phyloP scores from a whole-genome alignment of 257 asterid genomes.

The Buddleja alternifolia region DNA sequence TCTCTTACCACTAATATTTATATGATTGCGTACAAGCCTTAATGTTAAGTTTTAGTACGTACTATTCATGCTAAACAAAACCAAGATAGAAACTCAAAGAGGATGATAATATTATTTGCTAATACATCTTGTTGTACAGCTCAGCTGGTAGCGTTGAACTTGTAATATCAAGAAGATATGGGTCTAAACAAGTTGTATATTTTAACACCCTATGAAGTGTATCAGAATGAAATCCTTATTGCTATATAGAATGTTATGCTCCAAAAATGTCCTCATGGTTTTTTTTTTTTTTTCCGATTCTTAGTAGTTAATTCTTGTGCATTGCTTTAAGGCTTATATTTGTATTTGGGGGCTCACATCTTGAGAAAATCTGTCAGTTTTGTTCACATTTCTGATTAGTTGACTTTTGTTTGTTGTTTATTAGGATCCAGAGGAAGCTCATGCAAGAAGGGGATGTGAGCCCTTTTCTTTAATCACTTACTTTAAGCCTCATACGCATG shows the following conservation, averaged over 20 bases:
- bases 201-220: conserved; percentile 3
- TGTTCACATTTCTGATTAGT: conserved; percentile 27
- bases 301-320: not conserved
- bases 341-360: conserved; percentile 9
- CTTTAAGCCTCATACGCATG: conserved; percentile 21
- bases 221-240: not conserved
- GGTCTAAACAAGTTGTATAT: conserved; percentile 1
- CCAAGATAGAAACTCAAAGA: not conserved
- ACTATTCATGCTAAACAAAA: not conserved
- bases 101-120: not conserved
- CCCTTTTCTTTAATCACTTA: conserved; percentile 26
- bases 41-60: not conserved
- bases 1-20: not conserved
- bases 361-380: not conserved
- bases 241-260: not conserved
- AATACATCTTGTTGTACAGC: not conserved
- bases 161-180: conserved; percentile 3
- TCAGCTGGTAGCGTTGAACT: not conserved
- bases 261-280: not conserved
- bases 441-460: conserved; percentile 95
- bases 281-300: conserved; percentile 2
- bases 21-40: conserved; percentile 2
- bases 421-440: conserved; percentile 94
- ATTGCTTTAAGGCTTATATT: not conserved
- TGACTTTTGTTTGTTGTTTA: conserved; percentile 34